Base-by-base conservation (phyloP, 2,329 filamentous ascomycete genomes). In the Aureobasidium subglaciale region DNA sequence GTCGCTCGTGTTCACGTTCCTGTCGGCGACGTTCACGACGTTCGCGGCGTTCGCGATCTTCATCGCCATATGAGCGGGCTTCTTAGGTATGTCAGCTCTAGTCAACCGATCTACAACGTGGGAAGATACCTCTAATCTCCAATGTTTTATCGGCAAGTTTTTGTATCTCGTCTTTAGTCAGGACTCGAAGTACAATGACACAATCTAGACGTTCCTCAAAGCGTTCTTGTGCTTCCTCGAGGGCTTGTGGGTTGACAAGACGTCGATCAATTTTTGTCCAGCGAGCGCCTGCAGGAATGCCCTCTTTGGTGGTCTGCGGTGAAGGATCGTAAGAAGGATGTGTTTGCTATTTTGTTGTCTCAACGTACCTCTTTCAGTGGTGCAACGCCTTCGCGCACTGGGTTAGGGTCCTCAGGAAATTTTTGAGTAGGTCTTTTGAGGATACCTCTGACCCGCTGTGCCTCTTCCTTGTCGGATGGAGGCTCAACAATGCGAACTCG, bases 251-350 rank as follows among this genome's bases (percentile, higher is more conserved):
- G 63, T 95, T 96, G 64, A 97, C 91, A 55, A 95, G 80, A 62
- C 86, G 84, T 56, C 91, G 84, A 67, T 87, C 88, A 66, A 97
- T 91, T 74, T 93, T 95, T 43, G 91, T 96, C 91, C 91, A 96
- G 55, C 90, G 82, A 30, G 91, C 91, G 56, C 87, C 88, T 0
- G 84, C 73, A 4, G 75, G 75, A 22, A 72, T 71, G 45, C 68
- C 69, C 56, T 69, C 68, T 55, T 67, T 66, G 25, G 60, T 66
- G 5, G 66, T 64, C 67, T 69, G 25, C 10, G 29, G 4, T 8
- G 52, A 20, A 34, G 27, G 32, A 22, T 25, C 10, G 32, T 58
- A 11, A 38, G 40, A 43, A 22, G 10, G 37, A 18, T 42, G 45
- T 37, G n/a, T 35, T 20, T 48, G 37, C 18, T 37, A 22, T 13